Base-by-base conservation (phyloP, 371 early-diverging fungal species). In the Zopfochytrium polystomum region DNA sequence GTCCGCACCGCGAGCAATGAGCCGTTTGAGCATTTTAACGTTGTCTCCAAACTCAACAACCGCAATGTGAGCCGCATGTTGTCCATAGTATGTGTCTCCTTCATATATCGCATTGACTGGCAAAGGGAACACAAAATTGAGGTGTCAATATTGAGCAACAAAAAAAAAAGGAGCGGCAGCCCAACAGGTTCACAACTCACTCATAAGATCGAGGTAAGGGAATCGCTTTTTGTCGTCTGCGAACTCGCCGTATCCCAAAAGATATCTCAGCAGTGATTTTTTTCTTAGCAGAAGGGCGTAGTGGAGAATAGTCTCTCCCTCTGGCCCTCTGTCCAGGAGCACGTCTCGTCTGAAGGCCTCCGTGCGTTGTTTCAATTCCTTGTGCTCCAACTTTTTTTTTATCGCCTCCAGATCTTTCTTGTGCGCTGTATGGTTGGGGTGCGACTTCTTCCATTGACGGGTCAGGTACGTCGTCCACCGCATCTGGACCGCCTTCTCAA, bases 1-100 rank as follows among this genome's bases (percentile, higher is more conserved):
- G 35, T 66, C 67, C 2, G 60, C 67, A 2, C 67, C 67, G 15
- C n/a, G 27, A n/a, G n/a, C n/a, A n/a, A n/a, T n/a, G n/a, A n/a
- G n/a, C n/a, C n/a, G n/a, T n/a, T n/a, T n/a, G n/a, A 5, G 29
- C 32, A 38, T 61, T 42, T 27, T 61, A 0, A 44, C 26, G 34
- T 63, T 48, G 34, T 63, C 64, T 2, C 58, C 64, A 58, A 30
- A 63, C 15, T 51, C 46, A 3, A 60, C 67, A 26, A 33, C 48
- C 18, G 61, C 60, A 45, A 66, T 51, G 29, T 66, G 67, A 2
- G 52, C 49, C 2, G 67, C 61, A 27, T 60, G 62, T 47, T 66
- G 62, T 9, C 67, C 67, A 22, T 32, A 52, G 58, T 66, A 66
- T 2, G 9, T 13, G 6, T 22, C 22, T 15, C 58, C 58, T 35